Percentiles rank a stretch among this genome's conserved stretches.
Conservation (phyloP, 176 grass and related monocot species). For the Panicum miliaceum region DNA sequence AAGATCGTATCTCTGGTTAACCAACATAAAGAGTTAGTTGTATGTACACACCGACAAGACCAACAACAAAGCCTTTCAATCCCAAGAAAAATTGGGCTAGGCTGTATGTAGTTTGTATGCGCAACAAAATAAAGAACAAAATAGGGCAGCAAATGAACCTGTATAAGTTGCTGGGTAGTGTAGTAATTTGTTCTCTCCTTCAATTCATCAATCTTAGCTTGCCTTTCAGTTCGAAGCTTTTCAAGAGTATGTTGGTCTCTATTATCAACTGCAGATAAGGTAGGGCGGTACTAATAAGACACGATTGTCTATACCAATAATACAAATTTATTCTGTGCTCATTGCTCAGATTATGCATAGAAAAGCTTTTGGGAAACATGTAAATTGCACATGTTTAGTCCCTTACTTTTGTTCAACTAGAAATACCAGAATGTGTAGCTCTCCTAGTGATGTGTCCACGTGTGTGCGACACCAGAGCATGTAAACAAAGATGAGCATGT, state of each 20-base stretch:
- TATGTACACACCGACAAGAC: not conserved
- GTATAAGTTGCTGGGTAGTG: slow-evolving; percentile 90
- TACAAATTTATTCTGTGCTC: not conserved
- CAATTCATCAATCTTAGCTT: slow-evolving; percentile 85
- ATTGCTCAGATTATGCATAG: not conserved
- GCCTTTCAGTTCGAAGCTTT: slow-evolving; percentile 82
- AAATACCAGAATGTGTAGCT: not conserved
- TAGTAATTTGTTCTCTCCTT: slow-evolving; percentile 98
- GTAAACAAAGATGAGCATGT: not conserved
- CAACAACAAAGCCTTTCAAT: not conserved
- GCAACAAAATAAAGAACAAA: not conserved
- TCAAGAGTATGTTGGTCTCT: slow-evolving; percentile 82
- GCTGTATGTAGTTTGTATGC: not conserved
- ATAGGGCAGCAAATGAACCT: slow-evolving; percentile 45
- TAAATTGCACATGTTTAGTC: not conserved
- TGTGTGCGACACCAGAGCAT: not conserved
- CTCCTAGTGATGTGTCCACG: slow-evolving; percentile 9
- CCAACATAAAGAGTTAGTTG: slow-evolving; percentile 30
- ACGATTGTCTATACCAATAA: not conserved
- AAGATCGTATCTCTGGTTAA: slow-evolving; percentile 83
- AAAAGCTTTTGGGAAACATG: not conserved
- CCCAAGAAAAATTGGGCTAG: not conserved
- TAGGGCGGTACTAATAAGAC: slow-evolving; percentile 23
- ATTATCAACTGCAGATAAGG: slow-evolving; percentile 61
- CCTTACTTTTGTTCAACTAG: not conserved